Percentiles rank a stretch among this genome's conserved stretches.
Evolutionary conservation across 768 basidiomycete genomes (phyloP).

Genomic region (Daedaleopsis nitida): DNA sequence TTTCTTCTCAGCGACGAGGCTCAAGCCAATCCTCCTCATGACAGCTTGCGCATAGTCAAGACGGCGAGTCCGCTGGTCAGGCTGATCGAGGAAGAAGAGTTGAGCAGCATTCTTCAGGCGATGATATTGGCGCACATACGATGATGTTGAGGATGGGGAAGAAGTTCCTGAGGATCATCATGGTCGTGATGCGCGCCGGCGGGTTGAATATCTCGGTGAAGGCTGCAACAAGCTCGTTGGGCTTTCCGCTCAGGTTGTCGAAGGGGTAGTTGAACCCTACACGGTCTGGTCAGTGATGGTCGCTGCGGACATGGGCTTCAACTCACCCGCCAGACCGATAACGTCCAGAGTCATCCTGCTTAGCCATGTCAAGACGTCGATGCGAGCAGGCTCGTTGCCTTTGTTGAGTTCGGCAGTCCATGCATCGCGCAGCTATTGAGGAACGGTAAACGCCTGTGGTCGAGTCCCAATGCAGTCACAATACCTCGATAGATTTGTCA

Average conservation of each 20-base stretch:
- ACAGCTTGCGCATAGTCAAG: conserved; percentile 18
- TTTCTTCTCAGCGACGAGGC: conserved; percentile 36
- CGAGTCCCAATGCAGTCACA: not conserved
- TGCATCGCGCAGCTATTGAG: conserved; percentile 20
- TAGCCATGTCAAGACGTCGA: conserved; percentile 37
- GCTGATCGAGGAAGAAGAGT: too few species aligned
- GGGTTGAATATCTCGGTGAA: conserved; percentile 29
- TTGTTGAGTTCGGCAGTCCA: conserved; percentile 34
- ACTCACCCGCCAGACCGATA: conserved; percentile 37
- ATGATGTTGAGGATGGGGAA: conserved; percentile 27
- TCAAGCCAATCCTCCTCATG: conserved; percentile 32
- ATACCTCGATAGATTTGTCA: conserved; percentile 53
- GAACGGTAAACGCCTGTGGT: not conserved
- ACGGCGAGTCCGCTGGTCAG: conserved; percentile 1
- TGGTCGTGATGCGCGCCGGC: conserved; percentile 22
- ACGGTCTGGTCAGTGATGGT: not conserved
- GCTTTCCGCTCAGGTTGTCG: not conserved
- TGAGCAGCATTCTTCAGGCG: too few species aligned
- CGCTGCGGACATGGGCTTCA: not conserved
- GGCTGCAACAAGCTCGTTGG: conserved; percentile 35
- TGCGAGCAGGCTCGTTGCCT: conserved; percentile 17
- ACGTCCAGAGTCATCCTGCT: conserved; percentile 41
- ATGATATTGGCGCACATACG: not conserved
- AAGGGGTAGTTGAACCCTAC: not conserved
- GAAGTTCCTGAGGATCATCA: too few species aligned